Conservation (phyloP, 2,329 filamentous ascomycete species). For the Cladophialophora bantiana region DNA sequence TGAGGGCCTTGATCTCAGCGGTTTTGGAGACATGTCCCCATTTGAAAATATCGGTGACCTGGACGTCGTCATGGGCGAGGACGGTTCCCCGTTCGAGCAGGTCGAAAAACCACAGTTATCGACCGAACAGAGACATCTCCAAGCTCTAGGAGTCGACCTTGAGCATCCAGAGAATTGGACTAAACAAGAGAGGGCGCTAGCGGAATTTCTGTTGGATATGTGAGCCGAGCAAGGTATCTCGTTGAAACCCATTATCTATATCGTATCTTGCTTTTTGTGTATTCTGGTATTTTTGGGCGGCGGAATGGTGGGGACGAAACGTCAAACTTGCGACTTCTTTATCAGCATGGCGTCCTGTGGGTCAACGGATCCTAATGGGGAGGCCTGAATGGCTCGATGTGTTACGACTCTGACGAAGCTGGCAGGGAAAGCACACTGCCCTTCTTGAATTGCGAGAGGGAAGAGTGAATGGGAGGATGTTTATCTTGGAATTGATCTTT, state of each 20-base stretch:
- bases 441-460: not conserved
- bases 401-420: slow-evolving; percentile 6
- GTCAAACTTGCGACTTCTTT: not conserved
- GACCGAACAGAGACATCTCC: slow-evolving; percentile 20
- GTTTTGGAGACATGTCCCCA: slow-evolving; percentile 31
- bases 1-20: slow-evolving; percentile 36
- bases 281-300: not conserved
- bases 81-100: slow-evolving; percentile 28
- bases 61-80: slow-evolving; percentile 33
- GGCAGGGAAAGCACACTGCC: not conserved
- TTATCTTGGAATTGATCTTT: not conserved
- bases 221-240: not conserved
- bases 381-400: slow-evolving; percentile 1
- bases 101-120: slow-evolving; percentile 31
- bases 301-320: not conserved
- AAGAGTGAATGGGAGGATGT: not conserved
- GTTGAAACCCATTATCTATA: not conserved
- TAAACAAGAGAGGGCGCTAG: slow-evolving; percentile 24
- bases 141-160: slow-evolving; percentile 28
- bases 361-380: slow-evolving; percentile 5
- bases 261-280: not conserved
- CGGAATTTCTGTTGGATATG: slow-evolving; percentile 25
- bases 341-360: slow-evolving; percentile 8
- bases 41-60: slow-evolving; percentile 31
- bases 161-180: slow-evolving; percentile 32